Base-by-base conservation (phyloP, 805 yeast genomes). In the Torulaspora maleeae region DNA sequence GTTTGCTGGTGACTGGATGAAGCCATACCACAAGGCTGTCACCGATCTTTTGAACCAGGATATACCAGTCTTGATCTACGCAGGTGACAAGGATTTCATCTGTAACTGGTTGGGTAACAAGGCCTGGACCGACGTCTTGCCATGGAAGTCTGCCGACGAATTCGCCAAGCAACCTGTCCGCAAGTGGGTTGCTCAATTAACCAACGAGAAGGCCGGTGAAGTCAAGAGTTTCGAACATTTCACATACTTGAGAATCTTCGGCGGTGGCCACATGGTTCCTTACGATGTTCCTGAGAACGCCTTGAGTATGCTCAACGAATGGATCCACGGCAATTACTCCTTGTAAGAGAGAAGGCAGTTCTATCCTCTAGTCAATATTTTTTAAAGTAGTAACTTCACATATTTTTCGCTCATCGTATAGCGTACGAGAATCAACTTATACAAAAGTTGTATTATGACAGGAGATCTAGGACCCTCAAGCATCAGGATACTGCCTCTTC, bases 261-360 rank as follows among this genome's bases (percentile, higher is more conserved):
- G 80, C 51, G 97, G 95, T 42, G 97, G 97, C 22, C 97, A 91
- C 69, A 89, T 90, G 96, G 96, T 88, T 51, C 97, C 97, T 13
- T 83, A 70, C 59, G 90, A 90, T 68, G 91, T 85, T 71, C 95
- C 96, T 15, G 80, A 77, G 57, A 74, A 75, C 59, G 71, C 95
- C 2, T 73, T 84, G 51, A 88, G 79, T 45, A 82, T 90, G 89
- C 77, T 90, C 51, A 85, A 87, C 72, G 76, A 83, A 63, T 91
- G 97, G 97, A 68, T 87, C 39, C 54, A 68, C 35, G 95, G 93
- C 24, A 83, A 85, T 62, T 78, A 72, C 55, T 56, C 58, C 3
- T 53, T 62, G 43, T 52, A 48, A 27, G n/a, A 4, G 9, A 11
- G n/a, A 7, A 7, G 19, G 8, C n/a, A 10, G 10, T 15, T 20